Evolutionary conservation across 306 rosid genomes (phyloP), one percentile per base, ranked within the genome.

Genomic region (Cicer cuneatum): DNA sequence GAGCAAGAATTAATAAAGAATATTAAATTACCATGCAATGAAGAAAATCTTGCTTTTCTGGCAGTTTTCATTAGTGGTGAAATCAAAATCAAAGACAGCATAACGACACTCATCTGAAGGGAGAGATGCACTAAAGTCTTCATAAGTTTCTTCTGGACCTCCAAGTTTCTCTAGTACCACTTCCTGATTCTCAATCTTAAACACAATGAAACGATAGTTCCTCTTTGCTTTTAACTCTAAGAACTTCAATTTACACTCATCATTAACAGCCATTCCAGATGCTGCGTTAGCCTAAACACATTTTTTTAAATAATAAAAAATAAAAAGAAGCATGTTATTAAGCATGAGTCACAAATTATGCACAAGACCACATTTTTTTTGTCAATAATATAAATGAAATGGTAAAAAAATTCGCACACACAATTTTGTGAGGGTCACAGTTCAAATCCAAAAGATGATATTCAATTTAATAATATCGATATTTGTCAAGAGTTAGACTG

Each of bases 11-110:
- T 57, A 57, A 38, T 21, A 16, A 39, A 37, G 42, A 19, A 65
- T 13, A 43, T 37, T 1, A 70, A 70, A 70, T 74, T 83, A 86
- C 90, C 90, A 84, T 16, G 88, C 90, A 77, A 87, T 71, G 67
- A 87, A 87, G 76, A 82, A 84, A 69, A 87, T 86, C 84, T 86
- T 86, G 90, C 90, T 86, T 62, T 75, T 86, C 72, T 84, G 88
- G 63, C 45, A 29, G 67, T 87, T 87, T 73, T 87, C 90, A 14
- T 65, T 18, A 1, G 90, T 87, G 35, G 53, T 84, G 82, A 82
- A 87, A 66, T 87, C 87, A 21, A 87, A 84, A 80, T 87, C 90
- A 41, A 64, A 87, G 66, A 82, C 88, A 47, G 90, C 85, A 59
- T 87, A 87, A 14, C 90, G 90, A 37, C 90, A 87, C 71, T 87